phyloP scores from a whole-genome alignment of 2,329 filamentous ascomycete genomes.

The Thielaviopsis ethacetica region DNA sequence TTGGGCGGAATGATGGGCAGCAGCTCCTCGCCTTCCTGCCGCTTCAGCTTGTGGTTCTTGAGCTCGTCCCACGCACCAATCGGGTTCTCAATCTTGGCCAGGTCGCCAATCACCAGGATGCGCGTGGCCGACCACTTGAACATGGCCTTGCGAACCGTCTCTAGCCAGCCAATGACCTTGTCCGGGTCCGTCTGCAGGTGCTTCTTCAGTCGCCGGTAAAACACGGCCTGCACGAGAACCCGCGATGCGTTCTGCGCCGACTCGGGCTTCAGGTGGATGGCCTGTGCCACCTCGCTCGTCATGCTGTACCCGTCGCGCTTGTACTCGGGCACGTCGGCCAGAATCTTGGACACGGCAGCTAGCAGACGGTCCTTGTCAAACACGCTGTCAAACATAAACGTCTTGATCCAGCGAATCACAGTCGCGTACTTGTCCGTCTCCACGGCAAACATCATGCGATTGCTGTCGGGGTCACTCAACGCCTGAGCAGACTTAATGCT shows the following conservation, averaged over 20 bases:
- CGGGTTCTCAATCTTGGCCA: slow-evolving; percentile 56
- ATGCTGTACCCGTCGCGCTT: slow-evolving; percentile 71
- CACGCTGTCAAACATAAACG: slow-evolving; percentile 73
- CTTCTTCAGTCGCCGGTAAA: slow-evolving; percentile 71
- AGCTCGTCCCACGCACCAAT: slow-evolving; percentile 60
- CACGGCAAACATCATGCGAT: slow-evolving; percentile 68
- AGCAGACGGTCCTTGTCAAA: slow-evolving; percentile 57
- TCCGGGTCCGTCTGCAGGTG: slow-evolving; percentile 63
- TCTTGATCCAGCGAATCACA: slow-evolving; percentile 68
- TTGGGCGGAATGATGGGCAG: slow-evolving; percentile 49
- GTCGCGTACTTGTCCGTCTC: slow-evolving; percentile 77
- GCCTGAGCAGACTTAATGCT: slow-evolving; percentile 49
- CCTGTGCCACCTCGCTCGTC: slow-evolving; percentile 50
- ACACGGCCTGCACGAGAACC: slow-evolving; percentile 72
- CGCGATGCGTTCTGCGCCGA: slow-evolving; percentile 63
- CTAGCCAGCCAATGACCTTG: slow-evolving; percentile 59
- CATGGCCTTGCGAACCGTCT: slow-evolving; percentile 57
- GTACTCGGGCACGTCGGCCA: slow-evolving; percentile 80
- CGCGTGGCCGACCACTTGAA: slow-evolving; percentile 78
- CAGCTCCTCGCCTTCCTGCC: slow-evolving; percentile 24
- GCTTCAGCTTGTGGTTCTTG: slow-evolving; percentile 12
- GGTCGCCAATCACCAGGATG: slow-evolving; percentile 65
- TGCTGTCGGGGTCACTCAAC: slow-evolving; percentile 64
- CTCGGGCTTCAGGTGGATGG: slow-evolving; percentile 63
- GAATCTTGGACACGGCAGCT: slow-evolving; percentile 57